Evolutionary conservation across 192 early-diverging fungal species (phyloP), one percentile per base, ranked within the genome.

Genomic region (Backusella macrospora): DNA sequence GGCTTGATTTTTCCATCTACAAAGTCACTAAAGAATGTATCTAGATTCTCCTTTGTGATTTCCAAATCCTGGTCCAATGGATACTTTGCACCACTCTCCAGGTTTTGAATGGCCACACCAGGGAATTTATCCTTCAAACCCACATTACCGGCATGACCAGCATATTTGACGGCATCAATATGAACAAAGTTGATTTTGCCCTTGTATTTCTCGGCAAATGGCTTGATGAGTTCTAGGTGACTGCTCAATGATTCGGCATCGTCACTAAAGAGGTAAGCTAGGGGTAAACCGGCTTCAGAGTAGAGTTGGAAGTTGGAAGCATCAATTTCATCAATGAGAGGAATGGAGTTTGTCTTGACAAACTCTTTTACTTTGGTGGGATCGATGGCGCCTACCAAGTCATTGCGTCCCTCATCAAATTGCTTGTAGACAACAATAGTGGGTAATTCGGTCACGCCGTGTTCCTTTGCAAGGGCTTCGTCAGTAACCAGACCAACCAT

Each of bases 51-150:
- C 18, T 80, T 75, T 46, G 88, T 90, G 47, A 98, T 76, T 6
- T 85, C 82, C 77, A 87, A 83, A 62, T 78, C 78, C 80, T 95
- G 92, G 44, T 90, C 82, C 82, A 92, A 94, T 52, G 97, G 96
- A 84, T 79, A 99, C 87, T 98, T 98, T 74, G 86, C 76, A 68
- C 90, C 86, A 75, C 78, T 87, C 40, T 83, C 81, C 67, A 91
- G 85, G 73, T 91, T 85, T 86, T 96, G 93, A 83, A 99, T 89
- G 72, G 88, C 96, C 74, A 99, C 90, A 38, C 95, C 95, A 64
- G 98, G 98, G 93, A 93, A 99, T 68, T 83, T 75, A 77, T 95
- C 90, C 88, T 96, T 93, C 52, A 99, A 82, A 85, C 92, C 94
- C 62, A 98, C 85, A 81, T 93, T 93, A 64, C 91, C 84, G 66